Evolutionary conservation across 78 protist species (phyloP).

Genomic region (Reticulomyxa filosa): DNA sequence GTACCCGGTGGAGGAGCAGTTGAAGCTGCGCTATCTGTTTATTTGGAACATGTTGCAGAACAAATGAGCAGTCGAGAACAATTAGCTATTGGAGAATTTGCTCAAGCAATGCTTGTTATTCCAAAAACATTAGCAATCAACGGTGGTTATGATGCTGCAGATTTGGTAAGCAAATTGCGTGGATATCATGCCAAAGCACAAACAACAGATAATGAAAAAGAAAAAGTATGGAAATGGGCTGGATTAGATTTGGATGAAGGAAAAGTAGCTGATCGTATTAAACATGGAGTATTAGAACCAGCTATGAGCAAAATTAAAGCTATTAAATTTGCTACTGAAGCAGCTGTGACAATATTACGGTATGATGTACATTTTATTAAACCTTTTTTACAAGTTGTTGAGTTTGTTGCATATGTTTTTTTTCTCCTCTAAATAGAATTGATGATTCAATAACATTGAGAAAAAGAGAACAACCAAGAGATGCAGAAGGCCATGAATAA

Average conservation of each 20-base stretch:
- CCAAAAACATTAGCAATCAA: conserved; percentile 80
- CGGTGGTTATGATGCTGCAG: conserved; percentile 92
- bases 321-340: conserved; percentile 93
- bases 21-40: conserved; percentile 84
- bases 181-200: conserved; percentile 77
- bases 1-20: conserved; percentile 89
- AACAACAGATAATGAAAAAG: background rate
- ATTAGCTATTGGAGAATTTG: conserved; percentile 90
- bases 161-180: conserved; percentile 80
- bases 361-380: too few species aligned
- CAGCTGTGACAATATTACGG: background rate
- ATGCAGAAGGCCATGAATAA: too few species aligned
- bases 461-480: too few species aligned
- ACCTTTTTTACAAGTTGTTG: too few species aligned
- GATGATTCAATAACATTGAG: too few species aligned
- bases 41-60: conserved; percentile 75
- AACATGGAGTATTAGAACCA: conserved; percentile 96
- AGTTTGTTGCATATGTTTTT: too few species aligned
- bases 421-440: too few species aligned
- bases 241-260: conserved; percentile 21
- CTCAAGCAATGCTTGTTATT: conserved; percentile 84
- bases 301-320: conserved; percentile 73
- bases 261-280: conserved; percentile 43
- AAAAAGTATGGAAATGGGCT: background rate
- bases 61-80: conserved; percentile 67